phyloP scores from a whole-genome alignment of 805 yeast genomes.

The Candida tammaniensis region DNA sequence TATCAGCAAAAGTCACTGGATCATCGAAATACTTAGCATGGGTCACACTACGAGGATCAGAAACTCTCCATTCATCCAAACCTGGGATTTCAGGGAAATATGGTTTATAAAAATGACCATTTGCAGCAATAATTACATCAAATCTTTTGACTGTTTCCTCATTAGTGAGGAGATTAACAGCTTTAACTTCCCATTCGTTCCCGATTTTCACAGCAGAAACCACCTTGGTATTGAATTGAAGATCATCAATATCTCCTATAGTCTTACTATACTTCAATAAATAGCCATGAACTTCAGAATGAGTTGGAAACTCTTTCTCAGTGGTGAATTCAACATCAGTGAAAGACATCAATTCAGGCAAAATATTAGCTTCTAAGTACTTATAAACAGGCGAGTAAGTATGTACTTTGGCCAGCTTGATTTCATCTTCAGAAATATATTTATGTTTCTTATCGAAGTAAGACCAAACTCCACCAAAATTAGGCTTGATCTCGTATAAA shows the following conservation, averaged over 20 bases:
- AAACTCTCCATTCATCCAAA: slow-evolving; percentile 26
- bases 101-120: slow-evolving; percentile 38
- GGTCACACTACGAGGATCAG: slow-evolving; percentile 22
- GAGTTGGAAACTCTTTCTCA: slow-evolving; percentile 39
- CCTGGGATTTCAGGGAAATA: slow-evolving; percentile 34
- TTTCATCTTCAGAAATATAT: slow-evolving; percentile 7
- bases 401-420: slow-evolving; percentile 13
- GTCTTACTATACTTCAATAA: slow-evolving; percentile 48
- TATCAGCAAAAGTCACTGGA: slow-evolving; percentile 25
- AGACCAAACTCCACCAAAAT: slow-evolving; percentile 81
- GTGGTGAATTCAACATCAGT: slow-evolving; percentile 17
- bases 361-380: slow-evolving; percentile 66
- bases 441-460: slow-evolving; percentile 7
- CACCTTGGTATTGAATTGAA: slow-evolving; percentile 16
- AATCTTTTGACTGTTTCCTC: neutral
- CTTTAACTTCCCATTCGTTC: slow-evolving; percentile 15
- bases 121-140: slow-evolving; percentile 40
- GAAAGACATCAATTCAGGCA: slow-evolving; percentile 63
- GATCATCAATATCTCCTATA: slow-evolving; percentile 10
- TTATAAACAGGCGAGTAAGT: slow-evolving; percentile 56
- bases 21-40: slow-evolving; percentile 33
- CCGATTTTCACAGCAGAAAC: slow-evolving; percentile 10
- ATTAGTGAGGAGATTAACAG: slow-evolving; percentile 4
- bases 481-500: slow-evolving; percentile 56
- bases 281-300: slow-evolving; percentile 55